Conservation (phyloP, 345 rosid species). For the Citrus maxima region DNA sequence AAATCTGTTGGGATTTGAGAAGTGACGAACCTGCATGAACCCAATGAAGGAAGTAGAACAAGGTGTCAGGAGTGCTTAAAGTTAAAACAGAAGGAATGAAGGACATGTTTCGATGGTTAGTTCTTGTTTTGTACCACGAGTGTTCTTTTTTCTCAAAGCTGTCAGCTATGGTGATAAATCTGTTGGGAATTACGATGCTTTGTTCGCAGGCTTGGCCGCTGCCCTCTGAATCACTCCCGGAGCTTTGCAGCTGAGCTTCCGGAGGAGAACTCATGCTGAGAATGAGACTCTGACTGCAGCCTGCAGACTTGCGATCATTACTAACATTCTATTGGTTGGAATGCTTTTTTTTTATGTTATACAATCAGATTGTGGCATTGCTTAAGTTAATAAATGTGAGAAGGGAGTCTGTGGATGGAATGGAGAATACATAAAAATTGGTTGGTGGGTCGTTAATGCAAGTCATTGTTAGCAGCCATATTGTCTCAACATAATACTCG, state of each 20-base stretch:
- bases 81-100: background rate
- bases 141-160: constrained; percentile 48
- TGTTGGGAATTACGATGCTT: constrained; percentile 50
- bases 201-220: constrained; percentile 30
- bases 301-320: background rate
- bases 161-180: constrained; percentile 35
- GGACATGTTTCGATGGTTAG: background rate
- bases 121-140: constrained; percentile 44
- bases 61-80: background rate
- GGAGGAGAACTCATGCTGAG: constrained; percentile 26
- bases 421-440: constrained; percentile 5
- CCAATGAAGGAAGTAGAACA: background rate
- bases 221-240: constrained; percentile 28
- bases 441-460: constrained; percentile 15
- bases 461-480: background rate
- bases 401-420: constrained; percentile 53
- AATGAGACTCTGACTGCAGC: background rate
- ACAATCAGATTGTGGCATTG: constrained; percentile 15
- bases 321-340: background rate
- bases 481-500: background rate
- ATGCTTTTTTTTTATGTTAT: background rate
- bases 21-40: constrained; percentile 54
- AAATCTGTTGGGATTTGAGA: constrained; percentile 70
- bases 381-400: constrained; percentile 34
- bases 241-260: constrained; percentile 26